Evolutionary conservation across 2,329 filamentous ascomycete species (phyloP).

Genomic region (Penicillium sp.): DNA sequence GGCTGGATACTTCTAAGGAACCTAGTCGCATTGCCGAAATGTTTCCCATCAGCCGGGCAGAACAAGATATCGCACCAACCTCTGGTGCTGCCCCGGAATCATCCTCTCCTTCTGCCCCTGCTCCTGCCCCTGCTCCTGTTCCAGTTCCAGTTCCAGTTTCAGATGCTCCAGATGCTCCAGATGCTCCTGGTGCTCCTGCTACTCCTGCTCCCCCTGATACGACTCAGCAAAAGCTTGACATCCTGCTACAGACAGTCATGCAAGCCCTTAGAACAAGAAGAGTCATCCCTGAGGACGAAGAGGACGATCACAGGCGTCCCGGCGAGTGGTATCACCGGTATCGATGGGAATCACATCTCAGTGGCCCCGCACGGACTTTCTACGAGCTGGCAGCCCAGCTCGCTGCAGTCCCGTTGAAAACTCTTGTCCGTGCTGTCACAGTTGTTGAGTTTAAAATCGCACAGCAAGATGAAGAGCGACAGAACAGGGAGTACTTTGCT

Average conservation of each 20-base stretch:
- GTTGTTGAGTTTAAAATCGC: conserved; percentile 42
- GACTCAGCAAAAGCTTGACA: conserved; percentile 22
- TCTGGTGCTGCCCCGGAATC: conserved; percentile 1
- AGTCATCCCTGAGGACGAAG: conserved; percentile 31
- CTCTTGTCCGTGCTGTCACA: conserved; percentile 45
- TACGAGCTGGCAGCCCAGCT: conserved; percentile 45
- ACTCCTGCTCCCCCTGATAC: conserved; percentile 12
- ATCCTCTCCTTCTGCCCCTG: conserved; percentile 4
- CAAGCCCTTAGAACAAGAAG: conserved; percentile 33
- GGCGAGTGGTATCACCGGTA: conserved; percentile 47
- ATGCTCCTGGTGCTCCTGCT: conserved; percentile 2
- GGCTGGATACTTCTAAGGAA: conserved; percentile 33
- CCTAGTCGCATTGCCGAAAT: conserved; percentile 35
- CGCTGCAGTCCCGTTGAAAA: conserved; percentile 44
- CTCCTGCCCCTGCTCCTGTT: conserved; percentile 1
- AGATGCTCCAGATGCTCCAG: too few relatives aligned
- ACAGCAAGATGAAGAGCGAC: conserved; percentile 30
- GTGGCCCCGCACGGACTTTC: conserved; percentile 40
- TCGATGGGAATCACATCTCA: conserved; percentile 41
- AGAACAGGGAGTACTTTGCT: conserved; percentile 25
- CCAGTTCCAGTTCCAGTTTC: too few relatives aligned
- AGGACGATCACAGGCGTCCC: conserved; percentile 31
- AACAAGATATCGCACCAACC: conserved; percentile 10
- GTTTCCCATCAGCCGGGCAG: conserved; percentile 32
- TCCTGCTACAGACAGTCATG: conserved; percentile 39